Evolutionary conservation across 306 rosid species (phyloP).

Genomic region (Pterocarpus santalinus): DNA sequence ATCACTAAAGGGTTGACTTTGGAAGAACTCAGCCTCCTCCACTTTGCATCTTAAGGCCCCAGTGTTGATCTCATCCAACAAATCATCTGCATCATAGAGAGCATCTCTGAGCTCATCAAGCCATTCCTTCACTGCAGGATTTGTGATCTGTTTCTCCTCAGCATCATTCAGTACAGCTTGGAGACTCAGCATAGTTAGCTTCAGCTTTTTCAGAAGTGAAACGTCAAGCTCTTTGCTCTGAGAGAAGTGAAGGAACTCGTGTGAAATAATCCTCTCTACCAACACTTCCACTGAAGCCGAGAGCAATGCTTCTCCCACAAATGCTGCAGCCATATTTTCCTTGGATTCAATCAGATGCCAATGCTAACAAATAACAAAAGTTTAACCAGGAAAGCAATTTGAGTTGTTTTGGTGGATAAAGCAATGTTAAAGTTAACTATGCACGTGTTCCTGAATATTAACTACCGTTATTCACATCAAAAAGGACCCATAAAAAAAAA

Average conservation of each 20-base stretch:
- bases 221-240: neutral
- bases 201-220: neutral
- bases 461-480: no score
- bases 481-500: no score
- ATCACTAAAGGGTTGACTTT: neutral
- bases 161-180: slow-evolving; percentile 36
- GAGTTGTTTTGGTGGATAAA: no score
- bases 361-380: no score
- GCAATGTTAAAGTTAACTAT: no score
- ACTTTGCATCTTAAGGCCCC: slow-evolving; percentile 16
- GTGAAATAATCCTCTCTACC: neutral
- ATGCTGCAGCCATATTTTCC: neutral
- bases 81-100: slow-evolving; percentile 12
- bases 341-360: neutral
- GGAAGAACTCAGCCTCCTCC: neutral
- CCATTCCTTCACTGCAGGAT: no score
- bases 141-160: neutral
- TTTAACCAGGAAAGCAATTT: no score
- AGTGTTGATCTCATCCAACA: slow-evolving; percentile 1
- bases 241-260: neutral
- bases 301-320: slow-evolving; percentile 41
- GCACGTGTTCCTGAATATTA: no score
- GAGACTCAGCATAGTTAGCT: slow-evolving; percentile 28
- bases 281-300: slow-evolving; percentile 34
- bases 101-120: no score